Conservation (phyloP, 306 rosid species). For the Sicyos baderoa region DNA sequence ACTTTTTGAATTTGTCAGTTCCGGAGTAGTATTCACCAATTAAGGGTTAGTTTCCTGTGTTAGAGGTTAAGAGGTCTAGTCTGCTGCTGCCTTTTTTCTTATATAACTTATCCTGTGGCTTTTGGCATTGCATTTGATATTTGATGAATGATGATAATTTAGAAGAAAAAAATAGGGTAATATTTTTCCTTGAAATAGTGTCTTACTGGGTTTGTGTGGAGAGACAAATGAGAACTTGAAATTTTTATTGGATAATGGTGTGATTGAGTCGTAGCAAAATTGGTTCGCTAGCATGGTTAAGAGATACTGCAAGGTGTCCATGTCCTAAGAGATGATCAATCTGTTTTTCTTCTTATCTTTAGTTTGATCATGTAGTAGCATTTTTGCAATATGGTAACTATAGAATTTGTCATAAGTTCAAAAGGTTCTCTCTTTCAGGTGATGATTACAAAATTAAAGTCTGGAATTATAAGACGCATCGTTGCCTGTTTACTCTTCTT, state of each 20-base stretch:
- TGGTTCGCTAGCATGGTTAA: no score
- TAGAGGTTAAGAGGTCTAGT: conserved; percentile 6
- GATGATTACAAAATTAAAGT: conserved; percentile 98
- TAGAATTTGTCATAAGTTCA: not conserved
- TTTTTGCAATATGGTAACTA: no score
- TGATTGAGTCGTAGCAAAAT: not conserved
- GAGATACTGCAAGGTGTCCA: no score
- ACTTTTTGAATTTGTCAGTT: not conserved
- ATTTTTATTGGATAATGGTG: not conserved
- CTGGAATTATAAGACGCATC: conserved; percentile 96
- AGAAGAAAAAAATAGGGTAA: not conserved
- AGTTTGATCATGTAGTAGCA: no score
- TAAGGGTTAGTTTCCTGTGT: not conserved
- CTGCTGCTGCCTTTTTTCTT: not conserved
- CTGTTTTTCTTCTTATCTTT: not conserved
- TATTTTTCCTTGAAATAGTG: not conserved
- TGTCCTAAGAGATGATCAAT: no score
- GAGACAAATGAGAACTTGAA: not conserved
- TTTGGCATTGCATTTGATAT: not conserved
- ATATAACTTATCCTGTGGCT: not conserved
- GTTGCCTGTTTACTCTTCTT: conserved; percentile 86
- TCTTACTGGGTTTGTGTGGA: not conserved
- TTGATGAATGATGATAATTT: not conserved
- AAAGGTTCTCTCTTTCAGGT: conserved; percentile 37
- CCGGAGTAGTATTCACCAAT: not conserved